Conservation (phyloP, 352 stramenopile genomes). For the Phytophthora megakarya region DNA sequence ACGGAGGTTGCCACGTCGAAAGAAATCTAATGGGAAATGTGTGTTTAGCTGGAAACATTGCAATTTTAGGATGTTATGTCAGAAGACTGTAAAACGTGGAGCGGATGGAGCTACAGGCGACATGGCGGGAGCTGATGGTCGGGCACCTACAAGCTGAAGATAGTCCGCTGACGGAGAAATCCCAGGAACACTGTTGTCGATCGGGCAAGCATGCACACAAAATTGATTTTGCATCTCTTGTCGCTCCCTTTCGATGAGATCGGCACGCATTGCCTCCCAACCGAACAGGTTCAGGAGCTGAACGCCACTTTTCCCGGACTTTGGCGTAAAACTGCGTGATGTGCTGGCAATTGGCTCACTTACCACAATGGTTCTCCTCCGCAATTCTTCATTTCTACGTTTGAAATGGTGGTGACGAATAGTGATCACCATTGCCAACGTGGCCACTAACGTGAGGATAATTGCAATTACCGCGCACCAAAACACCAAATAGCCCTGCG, state of each 20-base stretch:
- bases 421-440: constrained; percentile 25
- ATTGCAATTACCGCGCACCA: constrained; percentile 33
- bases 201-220: neutral
- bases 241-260: constrained; percentile 51
- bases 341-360: constrained; percentile 17
- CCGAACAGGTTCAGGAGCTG: constrained; percentile 46
- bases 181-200: constrained; percentile 9
- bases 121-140: constrained; percentile 28
- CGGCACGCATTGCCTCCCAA: constrained; percentile 49
- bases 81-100: constrained; percentile 26
- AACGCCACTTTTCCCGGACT: constrained; percentile 23
- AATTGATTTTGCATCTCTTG: constrained; percentile 18
- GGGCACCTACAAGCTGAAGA: constrained; percentile 21
- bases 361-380: constrained; percentile 17
- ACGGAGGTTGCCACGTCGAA: neutral
- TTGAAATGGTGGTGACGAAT: constrained; percentile 28
- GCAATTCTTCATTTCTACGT: constrained; percentile 15
- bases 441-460: constrained; percentile 29
- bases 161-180: constrained; percentile 25
- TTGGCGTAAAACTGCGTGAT: constrained; percentile 6
- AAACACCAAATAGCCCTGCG: constrained; percentile 28
- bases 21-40: constrained; percentile 3
- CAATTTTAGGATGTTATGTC: constrained; percentile 1
- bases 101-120: constrained; percentile 22
- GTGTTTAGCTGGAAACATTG: constrained; percentile 13